Evolutionary conservation across 331 rosid genomes (phyloP), one percentile per base, ranked within the genome.

Genomic region (Pyracantha coccinea): DNA sequence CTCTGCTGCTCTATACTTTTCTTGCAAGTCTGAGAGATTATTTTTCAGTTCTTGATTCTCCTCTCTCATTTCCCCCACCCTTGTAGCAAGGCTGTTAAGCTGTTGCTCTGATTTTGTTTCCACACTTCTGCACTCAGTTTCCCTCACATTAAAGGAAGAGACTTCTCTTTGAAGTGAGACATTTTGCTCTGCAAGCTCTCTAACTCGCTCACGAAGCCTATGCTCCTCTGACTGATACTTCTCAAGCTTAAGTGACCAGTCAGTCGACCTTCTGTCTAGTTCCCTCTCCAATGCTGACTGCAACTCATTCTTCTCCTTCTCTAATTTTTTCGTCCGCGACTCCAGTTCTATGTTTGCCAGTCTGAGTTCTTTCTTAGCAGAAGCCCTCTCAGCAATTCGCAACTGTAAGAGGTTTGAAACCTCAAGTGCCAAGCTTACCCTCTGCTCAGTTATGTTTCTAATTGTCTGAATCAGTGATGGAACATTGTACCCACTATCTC

Each of bases 111-210:
- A 83, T 62, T 77, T 71, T 75, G 86, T 70, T 71, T 85, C 83
- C 68, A 75, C 74, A 66, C 76, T 85, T 78, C 70, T 88, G 65
- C 75, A 86, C 84, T 90, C 97, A 21, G 85, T 74, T 83, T 90
- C 99, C 86, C 84, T 90, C 83, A 73, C 95, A 68, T 78, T 79
- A 73, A 83, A 83, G 52, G 93, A 81, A 68, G 97, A 89, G 57
- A 92, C 93, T 67, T 90, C 97, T 87, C 93, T 90, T 78, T 92
- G 99, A 80, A 95, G 91, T 6, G 97, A 90, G 53, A 95, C 99
- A 81, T 95, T 95, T 81, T 89, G 96, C 83, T 95, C 97, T 14
- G 99, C 99, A 31, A 92, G 99, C 91, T 92, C 99, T 90, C 99
- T 85, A 77, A 95, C 97, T 67, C 97, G 83, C 71, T 90, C 97